Conservation (phyloP, 768 basidiomycete genomes). For the Daedalea quercina region DNA sequence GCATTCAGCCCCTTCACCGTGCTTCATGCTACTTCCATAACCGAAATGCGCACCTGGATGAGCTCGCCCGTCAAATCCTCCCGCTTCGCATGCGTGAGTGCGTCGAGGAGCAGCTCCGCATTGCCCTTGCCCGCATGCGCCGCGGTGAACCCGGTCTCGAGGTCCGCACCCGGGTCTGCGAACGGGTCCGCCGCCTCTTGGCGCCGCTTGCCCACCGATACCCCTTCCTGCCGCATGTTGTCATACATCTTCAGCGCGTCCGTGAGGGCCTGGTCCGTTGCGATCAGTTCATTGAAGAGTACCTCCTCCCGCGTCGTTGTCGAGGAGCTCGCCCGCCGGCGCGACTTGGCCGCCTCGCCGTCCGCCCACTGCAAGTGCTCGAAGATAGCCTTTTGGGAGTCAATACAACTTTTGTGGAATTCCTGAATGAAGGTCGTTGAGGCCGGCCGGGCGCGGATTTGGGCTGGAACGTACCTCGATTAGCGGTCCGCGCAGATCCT, state of each 20-base stretch:
- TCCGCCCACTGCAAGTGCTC: slow-evolving; percentile 90
- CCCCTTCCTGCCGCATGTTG: slow-evolving; percentile 48
- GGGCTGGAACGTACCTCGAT: slow-evolving; percentile 19
- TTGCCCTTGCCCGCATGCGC: slow-evolving; percentile 37
- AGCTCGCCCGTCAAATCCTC: slow-evolving; percentile 47
- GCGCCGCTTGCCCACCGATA: not conserved
- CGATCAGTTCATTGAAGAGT: slow-evolving; percentile 64
- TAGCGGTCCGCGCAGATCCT: slow-evolving; percentile 43
- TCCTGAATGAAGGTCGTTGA: slow-evolving; percentile 44
- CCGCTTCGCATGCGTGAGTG: slow-evolving; percentile 60
- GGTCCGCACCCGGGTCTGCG: not conserved
- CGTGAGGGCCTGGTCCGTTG: slow-evolving; percentile 64
- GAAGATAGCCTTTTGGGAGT: slow-evolving; percentile 76
- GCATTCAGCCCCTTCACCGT: not conserved
- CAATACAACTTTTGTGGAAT: slow-evolving; percentile 68
- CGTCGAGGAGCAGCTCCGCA: slow-evolving; percentile 65
- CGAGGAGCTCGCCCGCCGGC: slow-evolving; percentile 17
- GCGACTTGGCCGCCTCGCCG: slow-evolving; percentile 68
- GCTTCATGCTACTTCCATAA: not conserved
- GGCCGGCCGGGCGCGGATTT: slow-evolving; percentile 28
- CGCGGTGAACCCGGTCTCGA: not conserved
- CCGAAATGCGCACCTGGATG: slow-evolving; percentile 31
- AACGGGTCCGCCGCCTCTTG: not conserved
- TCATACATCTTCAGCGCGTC: slow-evolving; percentile 69
- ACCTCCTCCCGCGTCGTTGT: slow-evolving; percentile 58